These are phyloP conservation scores for Raphanus sativus DNA, from an alignment of 345 rosid genomes.

Conservation along the genomic window DNA sequence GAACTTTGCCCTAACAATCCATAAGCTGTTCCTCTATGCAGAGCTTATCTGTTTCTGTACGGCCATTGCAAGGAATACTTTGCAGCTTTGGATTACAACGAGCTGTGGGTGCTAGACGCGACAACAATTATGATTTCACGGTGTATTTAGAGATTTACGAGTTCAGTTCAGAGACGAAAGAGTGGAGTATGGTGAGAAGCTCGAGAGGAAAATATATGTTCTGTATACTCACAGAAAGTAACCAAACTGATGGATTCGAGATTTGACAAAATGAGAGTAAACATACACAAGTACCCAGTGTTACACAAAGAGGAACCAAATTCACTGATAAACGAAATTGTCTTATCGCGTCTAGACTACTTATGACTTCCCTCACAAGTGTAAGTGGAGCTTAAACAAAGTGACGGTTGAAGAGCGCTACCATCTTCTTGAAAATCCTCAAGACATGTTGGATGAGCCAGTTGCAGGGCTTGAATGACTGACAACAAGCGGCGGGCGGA, in stretches of 20 bases:
- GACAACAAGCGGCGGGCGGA: constrained; percentile 59
- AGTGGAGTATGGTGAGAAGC: too few relatives aligned
- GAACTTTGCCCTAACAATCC: not conserved
- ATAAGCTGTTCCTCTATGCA: not conserved
- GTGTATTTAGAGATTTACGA: too few relatives aligned
- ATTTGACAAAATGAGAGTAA: not conserved
- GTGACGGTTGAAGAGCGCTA: constrained; percentile 13
- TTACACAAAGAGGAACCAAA: constrained; percentile 10
- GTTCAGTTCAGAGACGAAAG: too few relatives aligned
- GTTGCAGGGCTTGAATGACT: constrained; percentile 49
- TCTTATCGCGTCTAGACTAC: constrained; percentile 3
- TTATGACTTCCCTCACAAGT: constrained; percentile 7
- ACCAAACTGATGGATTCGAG: constrained; percentile 4
- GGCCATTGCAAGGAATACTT: constrained; percentile 4
- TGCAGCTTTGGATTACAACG: not conserved
- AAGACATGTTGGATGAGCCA: constrained; percentile 42
- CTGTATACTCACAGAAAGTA: not conserved
- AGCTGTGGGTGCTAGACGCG: too few relatives aligned
- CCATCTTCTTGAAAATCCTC: constrained; percentile 15
- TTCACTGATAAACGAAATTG: not conserved
- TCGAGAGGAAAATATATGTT: too few relatives aligned
- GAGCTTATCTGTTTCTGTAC: not conserved
- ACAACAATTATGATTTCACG: too few relatives aligned
- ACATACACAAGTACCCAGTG: constrained; percentile 10
- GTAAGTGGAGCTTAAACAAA: constrained; percentile 17